phyloP scores from a whole-genome alignment of 169 alveolate species.

The Plasmodium billcollinsi region DNA sequence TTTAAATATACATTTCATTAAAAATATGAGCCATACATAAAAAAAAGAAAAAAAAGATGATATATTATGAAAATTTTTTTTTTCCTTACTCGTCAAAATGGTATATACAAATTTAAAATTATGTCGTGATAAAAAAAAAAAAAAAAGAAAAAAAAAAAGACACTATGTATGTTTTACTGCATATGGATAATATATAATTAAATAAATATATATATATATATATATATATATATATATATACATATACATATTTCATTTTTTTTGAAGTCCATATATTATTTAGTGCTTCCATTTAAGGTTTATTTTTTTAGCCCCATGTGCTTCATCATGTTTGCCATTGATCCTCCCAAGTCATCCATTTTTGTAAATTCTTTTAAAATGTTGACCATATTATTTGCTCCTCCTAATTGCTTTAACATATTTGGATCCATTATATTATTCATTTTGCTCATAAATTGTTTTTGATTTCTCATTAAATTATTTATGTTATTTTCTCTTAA shows the following conservation, averaged over 20 bases:
- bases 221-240: neutral
- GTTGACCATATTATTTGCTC: slow-evolving; percentile 94
- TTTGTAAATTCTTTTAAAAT: slow-evolving; percentile 92
- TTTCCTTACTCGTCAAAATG: too few species aligned
- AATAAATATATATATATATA: neutral
- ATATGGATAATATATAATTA: neutral
- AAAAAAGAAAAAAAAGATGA: too few species aligned
- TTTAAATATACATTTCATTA: too few species aligned
- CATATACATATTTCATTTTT: neutral
- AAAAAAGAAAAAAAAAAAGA: too few species aligned
- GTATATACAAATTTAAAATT: too few species aligned
- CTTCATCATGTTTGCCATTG: slow-evolving; percentile 76
- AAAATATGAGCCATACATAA: too few species aligned
- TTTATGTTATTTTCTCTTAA: slow-evolving; percentile 93
- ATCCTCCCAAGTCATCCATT: slow-evolving; percentile 76
- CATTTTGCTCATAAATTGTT: slow-evolving; percentile 95
- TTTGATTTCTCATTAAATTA: slow-evolving; percentile 95
- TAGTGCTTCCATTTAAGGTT: neutral
- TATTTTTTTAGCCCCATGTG: slow-evolving; percentile 76
- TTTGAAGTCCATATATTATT: neutral
- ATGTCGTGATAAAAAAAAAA: too few species aligned
- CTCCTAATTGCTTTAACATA: slow-evolving; percentile 97
- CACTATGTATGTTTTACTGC: too few species aligned
- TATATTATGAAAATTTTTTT: too few species aligned
- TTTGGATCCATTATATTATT: slow-evolving; percentile 96